Conservation (phyloP, 352 stramenopile species). For the Phytopythium montanum region DNA sequence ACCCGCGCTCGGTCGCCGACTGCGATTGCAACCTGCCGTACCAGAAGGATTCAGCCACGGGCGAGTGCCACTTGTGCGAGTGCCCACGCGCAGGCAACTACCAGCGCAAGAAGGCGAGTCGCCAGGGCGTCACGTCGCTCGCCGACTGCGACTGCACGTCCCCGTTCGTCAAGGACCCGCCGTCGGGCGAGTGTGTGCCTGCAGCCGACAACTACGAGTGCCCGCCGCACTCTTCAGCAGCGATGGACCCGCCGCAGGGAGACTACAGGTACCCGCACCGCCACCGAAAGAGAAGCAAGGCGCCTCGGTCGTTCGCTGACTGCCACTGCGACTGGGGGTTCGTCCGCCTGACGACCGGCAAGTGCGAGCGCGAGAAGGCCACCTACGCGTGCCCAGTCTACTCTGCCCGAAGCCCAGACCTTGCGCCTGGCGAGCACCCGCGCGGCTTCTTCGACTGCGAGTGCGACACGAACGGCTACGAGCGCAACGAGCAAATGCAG, state of each 20-base stretch:
- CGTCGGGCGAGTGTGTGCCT: slow-evolving; percentile 60
- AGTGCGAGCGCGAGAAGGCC: slow-evolving; percentile 52
- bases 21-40: slow-evolving; percentile 76
- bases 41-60: slow-evolving; percentile 53
- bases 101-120: slow-evolving; percentile 29
- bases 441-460: slow-evolving; percentile 76
- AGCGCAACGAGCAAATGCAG: slow-evolving; percentile 56
- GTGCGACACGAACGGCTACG: slow-evolving; percentile 43
- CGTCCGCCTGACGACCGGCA: slow-evolving; percentile 33
- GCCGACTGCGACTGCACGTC: slow-evolving; percentile 63
- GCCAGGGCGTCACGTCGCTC: slow-evolving; percentile 29
- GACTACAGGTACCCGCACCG: slow-evolving; percentile 1
- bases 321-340: slow-evolving; percentile 78
- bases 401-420: slow-evolving; percentile 35
- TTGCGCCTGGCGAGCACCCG: slow-evolving; percentile 34
- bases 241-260: background rate
- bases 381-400: slow-evolving; percentile 63
- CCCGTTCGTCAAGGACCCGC: slow-evolving; percentile 67
- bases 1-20: slow-evolving; percentile 50
- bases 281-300: background rate
- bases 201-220: slow-evolving; percentile 9
- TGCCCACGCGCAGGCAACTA: slow-evolving; percentile 82
- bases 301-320: slow-evolving; percentile 51
- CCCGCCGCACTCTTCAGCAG: background rate
- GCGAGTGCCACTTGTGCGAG: slow-evolving; percentile 42